A percentile compares a stretch with the other conserved stretches of the same genome.
Evolutionary conservation across 345 rosid species (phyloP).

Genomic region (Chamaenerion angustifolium): DNA sequence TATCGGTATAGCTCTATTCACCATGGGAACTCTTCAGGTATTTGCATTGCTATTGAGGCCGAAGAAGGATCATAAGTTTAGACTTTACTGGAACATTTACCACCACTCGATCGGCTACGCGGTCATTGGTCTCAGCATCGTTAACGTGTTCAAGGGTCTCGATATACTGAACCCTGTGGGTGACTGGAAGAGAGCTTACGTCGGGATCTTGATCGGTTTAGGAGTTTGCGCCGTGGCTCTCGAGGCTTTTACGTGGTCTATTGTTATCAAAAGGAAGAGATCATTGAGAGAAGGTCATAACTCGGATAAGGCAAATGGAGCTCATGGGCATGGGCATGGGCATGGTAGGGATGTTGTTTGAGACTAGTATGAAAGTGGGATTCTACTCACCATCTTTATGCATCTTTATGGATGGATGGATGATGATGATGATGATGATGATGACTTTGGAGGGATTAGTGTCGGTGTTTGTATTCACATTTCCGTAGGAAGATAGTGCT

Average conservation of each 20-base stretch:
- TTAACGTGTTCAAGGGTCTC: constrained; percentile 20
- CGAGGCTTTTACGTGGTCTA: constrained; percentile 10
- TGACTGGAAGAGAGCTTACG: constrained; percentile 11
- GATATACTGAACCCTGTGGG: constrained; percentile 13
- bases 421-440: too few relatives aligned
- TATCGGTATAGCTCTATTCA: constrained; percentile 15
- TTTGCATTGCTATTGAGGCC: constrained; percentile 17
- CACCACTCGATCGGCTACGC: constrained; percentile 18
- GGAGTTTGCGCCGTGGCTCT: constrained; percentile 4
- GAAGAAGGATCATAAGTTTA: constrained; percentile 18
- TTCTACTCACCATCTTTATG: too few relatives aligned
- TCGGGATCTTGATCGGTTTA: constrained; percentile 1
- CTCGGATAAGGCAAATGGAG: constrained; percentile 5
- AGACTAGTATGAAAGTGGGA: too few relatives aligned
- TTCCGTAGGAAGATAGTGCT: too few relatives aligned
- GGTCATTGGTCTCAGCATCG: constrained; percentile 11
- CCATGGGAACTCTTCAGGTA: constrained; percentile 18
- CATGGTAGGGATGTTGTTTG: too few relatives aligned
- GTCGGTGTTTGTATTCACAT: too few relatives aligned
- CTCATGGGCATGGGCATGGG: constrained; percentile 4
- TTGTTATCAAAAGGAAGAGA: constrained; percentile 10
- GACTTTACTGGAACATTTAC: constrained; percentile 18
- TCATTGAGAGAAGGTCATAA: background rate
- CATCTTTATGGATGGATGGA: too few relatives aligned
- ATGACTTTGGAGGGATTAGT: too few relatives aligned